Evolutionary conservation across 805 yeast species (phyloP).

Genomic region (Nakazawaea peltata): DNA sequence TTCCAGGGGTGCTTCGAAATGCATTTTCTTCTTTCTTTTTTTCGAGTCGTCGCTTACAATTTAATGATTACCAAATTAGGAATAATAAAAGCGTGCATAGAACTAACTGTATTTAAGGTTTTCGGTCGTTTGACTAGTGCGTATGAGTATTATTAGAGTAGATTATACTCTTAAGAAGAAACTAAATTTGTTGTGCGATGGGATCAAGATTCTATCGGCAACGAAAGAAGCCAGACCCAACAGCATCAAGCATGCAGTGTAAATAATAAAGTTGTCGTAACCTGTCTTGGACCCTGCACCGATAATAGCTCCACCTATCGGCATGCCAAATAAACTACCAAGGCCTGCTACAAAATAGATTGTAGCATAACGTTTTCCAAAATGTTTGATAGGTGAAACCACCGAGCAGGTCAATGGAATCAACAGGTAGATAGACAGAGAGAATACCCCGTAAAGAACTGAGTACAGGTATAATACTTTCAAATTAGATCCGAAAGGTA

Average conservation of each 20-base stretch:
- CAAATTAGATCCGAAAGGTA: conserved; percentile 42
- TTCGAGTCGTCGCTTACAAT: no score
- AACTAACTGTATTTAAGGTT: no score
- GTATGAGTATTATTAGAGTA: no score
- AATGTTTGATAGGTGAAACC: conserved; percentile 33
- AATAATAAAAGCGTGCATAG: no score
- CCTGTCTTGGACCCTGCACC: conserved; percentile 23
- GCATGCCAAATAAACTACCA: no score
- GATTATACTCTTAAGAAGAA: no score
- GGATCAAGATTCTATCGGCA: no score
- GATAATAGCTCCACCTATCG: conserved; percentile 24
- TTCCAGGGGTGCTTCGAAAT: no score
- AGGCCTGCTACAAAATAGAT: conserved; percentile 20
- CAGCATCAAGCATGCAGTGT: conserved; percentile 21
- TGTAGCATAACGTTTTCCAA: conserved; percentile 18
- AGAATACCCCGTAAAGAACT: conserved; percentile 43
- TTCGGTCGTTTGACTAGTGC: no score
- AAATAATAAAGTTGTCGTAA: conserved; percentile 30
- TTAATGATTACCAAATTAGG: no score
- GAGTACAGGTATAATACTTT: conserved; percentile 42
- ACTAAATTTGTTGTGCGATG: no score
- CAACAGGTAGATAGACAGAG: conserved; percentile 47
- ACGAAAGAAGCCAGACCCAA: background rate
- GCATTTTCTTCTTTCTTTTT: no score
- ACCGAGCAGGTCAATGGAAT: conserved; percentile 58